Conservation (phyloP, 1,284 basidiomycete genomes). For the Cronartium ribicola region DNA sequence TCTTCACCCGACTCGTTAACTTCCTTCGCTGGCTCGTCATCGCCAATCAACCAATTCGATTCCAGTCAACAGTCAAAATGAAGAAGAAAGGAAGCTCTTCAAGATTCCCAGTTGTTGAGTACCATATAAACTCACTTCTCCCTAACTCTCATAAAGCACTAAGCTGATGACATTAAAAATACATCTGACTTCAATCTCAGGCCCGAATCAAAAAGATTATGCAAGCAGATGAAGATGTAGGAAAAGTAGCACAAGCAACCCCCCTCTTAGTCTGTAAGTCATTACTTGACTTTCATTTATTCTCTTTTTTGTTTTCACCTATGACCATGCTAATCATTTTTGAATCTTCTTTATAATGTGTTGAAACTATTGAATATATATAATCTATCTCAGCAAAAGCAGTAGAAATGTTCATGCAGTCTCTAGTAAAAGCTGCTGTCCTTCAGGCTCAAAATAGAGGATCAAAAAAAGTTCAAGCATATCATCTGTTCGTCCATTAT, state of each 20-base stretch:
- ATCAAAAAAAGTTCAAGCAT: slow-evolving; percentile 83
- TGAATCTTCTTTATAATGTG: background rate
- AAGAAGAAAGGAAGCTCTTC: slow-evolving; percentile 40
- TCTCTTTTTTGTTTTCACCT: background rate
- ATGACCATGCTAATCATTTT: slow-evolving; percentile 2
- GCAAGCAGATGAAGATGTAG: slow-evolving; percentile 99
- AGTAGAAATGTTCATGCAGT: slow-evolving; percentile 84
- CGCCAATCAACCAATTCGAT: background rate
- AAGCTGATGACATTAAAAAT: background rate
- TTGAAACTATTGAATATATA: too few species aligned
- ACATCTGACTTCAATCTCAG: slow-evolving; percentile 7
- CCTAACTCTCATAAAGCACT: background rate
- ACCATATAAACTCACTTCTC: background rate
- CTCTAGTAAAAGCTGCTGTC: slow-evolving; percentile 76
- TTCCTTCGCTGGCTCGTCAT: background rate
- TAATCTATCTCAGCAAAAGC: slow-evolving; percentile 78
- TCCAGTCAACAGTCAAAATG: slow-evolving; percentile 27
- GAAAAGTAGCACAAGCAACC: slow-evolving; percentile 95
- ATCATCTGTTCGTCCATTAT: slow-evolving; percentile 75
- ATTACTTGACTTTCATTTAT: background rate
- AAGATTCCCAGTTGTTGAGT: slow-evolving; percentile 39
- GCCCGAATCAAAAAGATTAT: slow-evolving; percentile 99
- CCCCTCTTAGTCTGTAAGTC: slow-evolving; percentile 92
- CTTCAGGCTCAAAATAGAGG: slow-evolving; percentile 76
- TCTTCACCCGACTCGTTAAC: too few species aligned